Conservation (phyloP, 1,139 yeast genomes). For the Diutina mesorugosa region DNA sequence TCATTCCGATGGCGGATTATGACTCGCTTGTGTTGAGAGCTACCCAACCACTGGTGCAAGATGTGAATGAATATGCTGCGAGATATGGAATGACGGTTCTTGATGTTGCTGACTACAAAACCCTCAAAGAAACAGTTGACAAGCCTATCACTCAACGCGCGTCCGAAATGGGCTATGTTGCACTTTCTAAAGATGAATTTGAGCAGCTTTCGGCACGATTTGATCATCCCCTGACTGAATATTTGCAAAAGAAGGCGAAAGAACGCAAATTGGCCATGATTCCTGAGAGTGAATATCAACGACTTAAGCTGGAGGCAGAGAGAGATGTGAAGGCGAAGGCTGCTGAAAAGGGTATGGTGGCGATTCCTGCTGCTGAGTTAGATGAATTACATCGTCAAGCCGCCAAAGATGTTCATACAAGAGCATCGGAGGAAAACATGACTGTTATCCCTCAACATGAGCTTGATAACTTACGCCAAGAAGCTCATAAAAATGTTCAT, state of each 20-base stretch:
- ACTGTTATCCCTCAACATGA: conserved; percentile 13
- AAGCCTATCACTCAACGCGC: neutral
- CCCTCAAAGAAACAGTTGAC: conserved; percentile 8
- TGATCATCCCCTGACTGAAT: neutral
- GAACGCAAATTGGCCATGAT: neutral
- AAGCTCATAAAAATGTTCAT: conserved; percentile 3
- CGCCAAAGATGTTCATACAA: conserved; percentile 1
- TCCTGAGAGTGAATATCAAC: neutral
- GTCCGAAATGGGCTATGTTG: neutral
- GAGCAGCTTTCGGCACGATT: neutral
- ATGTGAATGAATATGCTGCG: conserved; percentile 15
- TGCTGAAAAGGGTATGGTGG: conserved; percentile 1
- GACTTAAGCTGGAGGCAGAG: neutral
- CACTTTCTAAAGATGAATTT: neutral
- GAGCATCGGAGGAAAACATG: conserved; percentile 15
- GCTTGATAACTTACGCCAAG: conserved; percentile 7
- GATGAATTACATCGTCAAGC: conserved; percentile 1
- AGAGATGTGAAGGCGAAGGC: conserved; percentile 1
- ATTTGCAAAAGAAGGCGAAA: neutral
- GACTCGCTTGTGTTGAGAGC: conserved; percentile 21
- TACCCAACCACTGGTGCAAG: conserved; percentile 24
- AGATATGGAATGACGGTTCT: conserved; percentile 12
- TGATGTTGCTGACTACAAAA: conserved; percentile 6
- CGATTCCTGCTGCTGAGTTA: neutral
- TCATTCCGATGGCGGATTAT: conserved; percentile 15